Base-by-base conservation (phyloP, 2,329 filamentous ascomycete species). In the Exophiala spinifera region DNA sequence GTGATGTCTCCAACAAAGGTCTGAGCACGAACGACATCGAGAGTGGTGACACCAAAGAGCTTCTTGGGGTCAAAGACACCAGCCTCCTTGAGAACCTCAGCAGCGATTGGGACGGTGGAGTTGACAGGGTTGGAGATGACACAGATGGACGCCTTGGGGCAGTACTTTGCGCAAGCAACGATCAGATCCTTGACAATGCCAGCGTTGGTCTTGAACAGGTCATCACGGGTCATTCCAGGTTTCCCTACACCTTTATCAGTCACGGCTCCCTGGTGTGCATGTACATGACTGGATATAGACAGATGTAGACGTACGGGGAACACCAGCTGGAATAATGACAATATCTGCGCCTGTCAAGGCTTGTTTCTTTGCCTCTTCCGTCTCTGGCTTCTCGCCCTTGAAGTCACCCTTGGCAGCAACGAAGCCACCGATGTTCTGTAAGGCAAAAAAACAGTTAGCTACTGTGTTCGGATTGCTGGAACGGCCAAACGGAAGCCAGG, bases 91-190 rank as follows among this genome's bases (percentile, higher is more conserved):
- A 99, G 86, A 59, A 96, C 89, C 81, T 99, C 94, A 65, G 91
- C 94, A 62, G 94, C 89, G 70, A 99, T 96, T 61, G 94, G 94
- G 55, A 99, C 94, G 54, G 94, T 99, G 49, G 91, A 96, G 86
- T 99, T 99, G 76, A 99, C 94, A 56, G 94, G 94, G 84, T 99
- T 99, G 69, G 92, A 97, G 76, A 99, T 99, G 79, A 99, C 86
- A 63, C 97, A 85, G 72, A 96, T 85, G 78, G 87, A 96, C 52
- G 94, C 94, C 74, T 96, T 95, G 71, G 94, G 94, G 72, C 86
- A 86, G 69, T 87, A 84, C 72, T 96, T 86, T 66, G 92, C 91
- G 67, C 90, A 84, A 49, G 88, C 86, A 80, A 95, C 88, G 66
- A 95, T 87, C 64, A 99, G 82, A 66, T 89, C 91, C 78, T 94